Conservation (phyloP, 2,329 filamentous ascomycete genomes). For the Botrytis tulipae region DNA sequence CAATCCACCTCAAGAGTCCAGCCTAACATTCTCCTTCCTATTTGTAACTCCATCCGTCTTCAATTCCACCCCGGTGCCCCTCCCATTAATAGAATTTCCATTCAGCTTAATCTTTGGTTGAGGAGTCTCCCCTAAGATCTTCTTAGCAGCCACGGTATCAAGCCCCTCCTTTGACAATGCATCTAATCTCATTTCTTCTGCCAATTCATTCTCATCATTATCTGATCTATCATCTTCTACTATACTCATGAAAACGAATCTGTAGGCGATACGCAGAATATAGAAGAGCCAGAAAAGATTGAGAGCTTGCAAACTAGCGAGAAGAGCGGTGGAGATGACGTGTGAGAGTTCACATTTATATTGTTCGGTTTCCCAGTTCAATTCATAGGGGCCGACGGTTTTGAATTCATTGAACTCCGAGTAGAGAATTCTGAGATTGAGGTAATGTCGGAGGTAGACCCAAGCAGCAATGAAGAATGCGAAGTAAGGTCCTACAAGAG, state of each 20-base stretch:
- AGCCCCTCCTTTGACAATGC: constrained; percentile 9
- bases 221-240: constrained; percentile 71
- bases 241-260: constrained; percentile 60
- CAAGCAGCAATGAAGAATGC: constrained; percentile 77
- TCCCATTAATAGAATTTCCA: constrained; percentile 23
- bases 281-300: constrained; percentile 81
- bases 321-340: constrained; percentile 63
- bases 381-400: constrained; percentile 69
- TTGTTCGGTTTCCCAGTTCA: constrained; percentile 73
- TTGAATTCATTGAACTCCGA: constrained; percentile 73
- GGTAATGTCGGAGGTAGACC: constrained; percentile 85
- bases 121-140: not conserved
- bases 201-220: constrained; percentile 51
- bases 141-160: constrained; percentile 13
- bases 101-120: constrained; percentile 20
- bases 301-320: constrained; percentile 66
- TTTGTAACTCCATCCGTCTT: constrained; percentile 23
- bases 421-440: constrained; percentile 74
- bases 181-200: constrained; percentile 25
- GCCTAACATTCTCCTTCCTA: constrained; percentile 21
- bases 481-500: constrained; percentile 79
- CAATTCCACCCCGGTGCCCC: constrained; percentile 15
- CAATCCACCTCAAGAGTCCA: not conserved
- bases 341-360: constrained; percentile 74
- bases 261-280: constrained; percentile 70